A percentile compares a stretch with the other conserved stretches of the same genome.
These are phyloP conservation scores for Astrephomene gubernaculifera DNA, from an alignment of 139 green algal genomes.

Conservation along the genomic window DNA sequence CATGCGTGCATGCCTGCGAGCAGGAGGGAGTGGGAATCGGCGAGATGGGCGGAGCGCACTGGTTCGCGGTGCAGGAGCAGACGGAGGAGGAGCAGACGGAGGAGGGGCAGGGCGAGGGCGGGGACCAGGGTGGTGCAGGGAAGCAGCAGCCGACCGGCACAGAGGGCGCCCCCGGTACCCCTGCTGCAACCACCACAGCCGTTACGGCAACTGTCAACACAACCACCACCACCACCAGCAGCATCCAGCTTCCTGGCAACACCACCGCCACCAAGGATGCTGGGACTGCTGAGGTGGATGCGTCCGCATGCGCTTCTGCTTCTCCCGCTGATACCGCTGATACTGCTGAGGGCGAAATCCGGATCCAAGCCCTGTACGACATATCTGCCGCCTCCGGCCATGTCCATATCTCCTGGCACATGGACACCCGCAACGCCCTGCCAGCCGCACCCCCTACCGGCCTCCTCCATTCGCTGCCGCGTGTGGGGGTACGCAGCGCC, in stretches of 20 bases:
- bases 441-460: slow-evolving; percentile 60
- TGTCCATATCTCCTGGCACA: slow-evolving; percentile 65
- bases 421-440: slow-evolving; percentile 76
- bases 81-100: not conserved
- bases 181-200: not conserved
- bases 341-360: slow-evolving; percentile 57
- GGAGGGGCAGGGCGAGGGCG: too few relatives aligned
- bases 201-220: too few relatives aligned
- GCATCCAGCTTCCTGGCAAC: too few relatives aligned
- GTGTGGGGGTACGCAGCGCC: slow-evolving; percentile 75
- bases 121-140: too few relatives aligned
- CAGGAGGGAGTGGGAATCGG: slow-evolving; percentile 64
- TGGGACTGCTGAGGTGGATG: too few relatives aligned
- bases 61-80: slow-evolving; percentile 57
- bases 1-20: too few relatives aligned
- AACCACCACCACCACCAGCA: too few relatives aligned
- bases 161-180: not conserved
- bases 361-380: slow-evolving; percentile 57
- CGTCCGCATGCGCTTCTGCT: too few relatives aligned
- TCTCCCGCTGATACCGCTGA: too few relatives aligned
- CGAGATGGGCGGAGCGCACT: slow-evolving; percentile 78
- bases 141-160: not conserved
- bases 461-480: slow-evolving; percentile 68
- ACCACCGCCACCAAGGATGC: too few relatives aligned
- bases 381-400: slow-evolving; percentile 53